Base-by-base conservation (phyloP, 73 alveolate species). In the Breviolum minutum region DNA sequence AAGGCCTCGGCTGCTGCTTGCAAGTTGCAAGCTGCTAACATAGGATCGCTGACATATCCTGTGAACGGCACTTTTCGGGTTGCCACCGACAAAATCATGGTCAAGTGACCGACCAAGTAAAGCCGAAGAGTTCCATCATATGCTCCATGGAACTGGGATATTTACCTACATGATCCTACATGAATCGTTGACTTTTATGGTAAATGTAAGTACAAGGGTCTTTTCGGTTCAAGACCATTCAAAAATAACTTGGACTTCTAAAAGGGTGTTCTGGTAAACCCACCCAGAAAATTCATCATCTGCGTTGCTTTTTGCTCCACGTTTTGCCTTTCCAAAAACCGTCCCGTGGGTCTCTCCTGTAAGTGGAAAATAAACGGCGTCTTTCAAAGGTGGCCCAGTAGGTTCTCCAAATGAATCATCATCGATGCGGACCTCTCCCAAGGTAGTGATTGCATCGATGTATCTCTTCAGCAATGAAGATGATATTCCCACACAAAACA, bases 21-120 rank as follows among this genome's bases (percentile, higher is more conserved):
- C 68, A 92, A 80, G 54, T 92, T 92, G 73, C 98, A 48, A 9
- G 98, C 98, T 30, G 98, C 98, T 54, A 92, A 66, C 98, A 92
- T 92, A 10, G 98, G 98, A 81, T 92, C 98, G 29, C 98, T 92
- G 82, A 92, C 98, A 20, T 92, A 92, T 80, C 98, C 97, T 91
- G 69, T 29, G 63, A 29, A 11, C 20, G 1, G 20, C 71, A 54
- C n/a, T 22, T 0, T 54, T 5, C 70, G 3, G 8, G 69, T 27
- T 8, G 70, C 89, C 3, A 40, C 54, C 0, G 54, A 40, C 54
- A 40, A 40, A 40, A 40, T 40, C 54, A 40, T 40, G 54, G 54
- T 40, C 54, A 40, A 40, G 54, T 40, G n/a, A n/a, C n/a, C 54
- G 54, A 40, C 54, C 54, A 40, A n/a, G n/a, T n/a, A n/a, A 40